phyloP scores from a whole-genome alignment of 257 asterid genomes.

The Gentiana macrophylla region DNA sequence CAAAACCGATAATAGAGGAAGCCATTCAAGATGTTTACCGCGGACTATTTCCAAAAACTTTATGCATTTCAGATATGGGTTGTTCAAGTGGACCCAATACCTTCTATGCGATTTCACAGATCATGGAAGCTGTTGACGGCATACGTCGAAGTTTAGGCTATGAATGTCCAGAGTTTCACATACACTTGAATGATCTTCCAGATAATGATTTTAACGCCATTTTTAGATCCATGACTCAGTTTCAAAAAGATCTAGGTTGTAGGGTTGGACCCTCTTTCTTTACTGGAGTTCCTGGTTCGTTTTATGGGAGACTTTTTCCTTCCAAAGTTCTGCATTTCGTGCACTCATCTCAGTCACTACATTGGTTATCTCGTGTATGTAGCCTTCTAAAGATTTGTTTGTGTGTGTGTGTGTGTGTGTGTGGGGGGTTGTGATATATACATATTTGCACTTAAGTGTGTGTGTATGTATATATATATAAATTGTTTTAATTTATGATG shows the following conservation, averaged over 20 bases:
- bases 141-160: not conserved
- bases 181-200: conserved; percentile 5
- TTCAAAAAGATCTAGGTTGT: not conserved
- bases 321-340: conserved; percentile 35
- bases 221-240: not conserved
- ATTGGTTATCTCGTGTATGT: conserved; percentile 45
- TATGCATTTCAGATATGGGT: conserved; percentile 30
- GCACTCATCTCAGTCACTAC: conserved; percentile 64
- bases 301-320: conserved; percentile 57
- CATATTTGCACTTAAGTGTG: no score
- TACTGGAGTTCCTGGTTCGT: conserved; percentile 43
- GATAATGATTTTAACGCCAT: conserved; percentile 1
- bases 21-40: conserved; percentile 5
- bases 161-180: not conserved
- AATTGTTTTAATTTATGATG: no score
- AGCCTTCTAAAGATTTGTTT: no score
- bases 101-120: conserved; percentile 9
- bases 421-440: no score
- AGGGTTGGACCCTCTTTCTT: conserved; percentile 22
- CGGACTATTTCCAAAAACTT: conserved; percentile 3
- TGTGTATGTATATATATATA: no score
- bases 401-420: no score
- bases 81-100: conserved; percentile 36
- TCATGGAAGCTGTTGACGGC: conserved; percentile 14
- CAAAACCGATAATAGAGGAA: conserved; percentile 14